Evolutionary conservation across 495 filamentous ascomycete genomes (phyloP).

Genomic region (Daldinia vernicosa): DNA sequence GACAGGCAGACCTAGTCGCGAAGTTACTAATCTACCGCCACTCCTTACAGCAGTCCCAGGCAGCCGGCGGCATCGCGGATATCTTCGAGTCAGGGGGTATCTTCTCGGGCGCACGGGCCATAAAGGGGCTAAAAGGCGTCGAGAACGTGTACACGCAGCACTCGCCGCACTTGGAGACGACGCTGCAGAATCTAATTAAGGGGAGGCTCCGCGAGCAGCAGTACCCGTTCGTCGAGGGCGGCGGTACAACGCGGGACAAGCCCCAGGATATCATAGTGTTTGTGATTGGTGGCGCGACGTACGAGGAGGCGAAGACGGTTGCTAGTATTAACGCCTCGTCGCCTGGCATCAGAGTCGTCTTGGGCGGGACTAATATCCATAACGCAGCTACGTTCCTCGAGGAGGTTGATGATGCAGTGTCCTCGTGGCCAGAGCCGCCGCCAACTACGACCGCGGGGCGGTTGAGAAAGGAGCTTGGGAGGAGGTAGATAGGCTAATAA

Average conservation of each 20-base stretch:
- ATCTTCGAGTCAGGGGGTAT: conserved; percentile 92
- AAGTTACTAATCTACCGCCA: conserved; percentile 84
- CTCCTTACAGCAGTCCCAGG: conserved; percentile 76
- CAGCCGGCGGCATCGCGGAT: conserved; percentile 80
- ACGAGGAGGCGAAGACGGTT: conserved; percentile 95
- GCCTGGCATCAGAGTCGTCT: conserved; percentile 85
- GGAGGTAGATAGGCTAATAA: conserved; percentile 47
- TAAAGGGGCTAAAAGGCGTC: conserved; percentile 95
- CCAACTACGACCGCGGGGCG: conserved; percentile 75
- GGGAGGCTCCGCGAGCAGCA: conserved; percentile 83
- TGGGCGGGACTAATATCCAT: conserved; percentile 84
- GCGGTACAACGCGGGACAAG: conserved; percentile 84
- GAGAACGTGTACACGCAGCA: conserved; percentile 99
- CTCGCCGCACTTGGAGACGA: conserved; percentile 85
- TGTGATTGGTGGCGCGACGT: conserved; percentile 90
- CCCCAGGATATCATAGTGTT: conserved; percentile 97
- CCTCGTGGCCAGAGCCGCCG: conserved; percentile 78
- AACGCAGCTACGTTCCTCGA: conserved; percentile 89
- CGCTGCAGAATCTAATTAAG: conserved; percentile 90
- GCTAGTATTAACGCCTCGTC: conserved; percentile 90
- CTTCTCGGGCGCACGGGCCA: conserved; percentile 87
- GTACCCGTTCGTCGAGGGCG: conserved; percentile 92
- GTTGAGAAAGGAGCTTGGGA: conserved; percentile 70
- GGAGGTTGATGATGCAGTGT: conserved; percentile 81
- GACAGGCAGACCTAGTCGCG: conserved; percentile 75